These are phyloP conservation scores for Sphaceloma murrayae DNA, from an alignment of 2,329 filamentous ascomycete species.

Conservation along the genomic window DNA sequence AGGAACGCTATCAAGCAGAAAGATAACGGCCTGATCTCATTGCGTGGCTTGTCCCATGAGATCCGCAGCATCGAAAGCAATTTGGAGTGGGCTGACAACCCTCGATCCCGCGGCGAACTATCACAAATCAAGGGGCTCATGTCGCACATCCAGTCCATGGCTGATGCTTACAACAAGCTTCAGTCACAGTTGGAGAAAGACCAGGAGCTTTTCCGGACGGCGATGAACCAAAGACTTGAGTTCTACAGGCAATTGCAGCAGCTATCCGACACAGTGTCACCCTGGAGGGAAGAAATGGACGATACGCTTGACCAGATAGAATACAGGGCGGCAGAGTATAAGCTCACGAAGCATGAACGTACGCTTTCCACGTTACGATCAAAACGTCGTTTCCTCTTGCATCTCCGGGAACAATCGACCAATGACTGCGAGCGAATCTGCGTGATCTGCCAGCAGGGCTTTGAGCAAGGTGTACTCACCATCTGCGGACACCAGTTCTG, in stretches of 20 bases:
- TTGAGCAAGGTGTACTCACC: slow-evolving; percentile 71
- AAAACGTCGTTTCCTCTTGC: slow-evolving; percentile 65
- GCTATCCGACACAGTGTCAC: slow-evolving; percentile 78
- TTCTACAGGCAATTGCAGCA: slow-evolving; percentile 86
- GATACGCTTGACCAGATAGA: slow-evolving; percentile 46
- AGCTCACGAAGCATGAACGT: slow-evolving; percentile 45
- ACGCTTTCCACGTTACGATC: slow-evolving; percentile 56
- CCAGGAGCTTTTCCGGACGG: slow-evolving; percentile 61
- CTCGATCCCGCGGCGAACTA: slow-evolving; percentile 53
- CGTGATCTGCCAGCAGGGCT: slow-evolving; percentile 71
- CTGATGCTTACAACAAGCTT: slow-evolving; percentile 44
- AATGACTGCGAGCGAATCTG: slow-evolving; percentile 55
- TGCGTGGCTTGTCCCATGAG: slow-evolving; percentile 61
- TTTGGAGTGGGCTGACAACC: slow-evolving; percentile 49
- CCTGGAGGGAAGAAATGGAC: slow-evolving; percentile 57
- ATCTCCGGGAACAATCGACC: slow-evolving; percentile 53
- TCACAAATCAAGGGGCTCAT: slow-evolving; percentile 56
- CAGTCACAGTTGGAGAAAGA: slow-evolving; percentile 54
- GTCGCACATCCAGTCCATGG: slow-evolving; percentile 46
- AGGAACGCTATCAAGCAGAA: slow-evolving; percentile 39
- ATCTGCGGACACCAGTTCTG: slow-evolving; percentile 89
- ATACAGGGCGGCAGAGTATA: slow-evolving; percentile 33
- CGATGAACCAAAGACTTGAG: slow-evolving; percentile 77
- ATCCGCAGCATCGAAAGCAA: slow-evolving; percentile 54
- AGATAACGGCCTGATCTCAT: slow-evolving; percentile 50